Evolutionary conservation across 345 rosid genomes (phyloP), one percentile per base, ranked within the genome.

Genomic region (Litchi chinensis): DNA sequence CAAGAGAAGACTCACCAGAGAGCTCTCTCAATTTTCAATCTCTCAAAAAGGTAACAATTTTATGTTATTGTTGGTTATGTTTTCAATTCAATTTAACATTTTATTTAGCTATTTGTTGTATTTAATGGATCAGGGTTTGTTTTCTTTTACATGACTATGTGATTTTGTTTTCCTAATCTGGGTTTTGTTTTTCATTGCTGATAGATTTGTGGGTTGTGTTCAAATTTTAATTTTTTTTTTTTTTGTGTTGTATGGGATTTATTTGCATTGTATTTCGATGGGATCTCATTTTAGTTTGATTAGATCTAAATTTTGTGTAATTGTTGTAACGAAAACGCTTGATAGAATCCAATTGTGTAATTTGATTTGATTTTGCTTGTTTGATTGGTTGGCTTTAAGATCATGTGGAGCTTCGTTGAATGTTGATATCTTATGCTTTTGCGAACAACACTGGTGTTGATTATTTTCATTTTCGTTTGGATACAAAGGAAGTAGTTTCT

Each of bases 301-400:
- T 54, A 71, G 88, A 87, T 87, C 87, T 82, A 62, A 11, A 37
- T 64, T 3, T 59, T 70, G 65, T 10, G 63, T 54, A 62, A 50
- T 77, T 22, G 15, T 63, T 26, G 3, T 26, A 10, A 57, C 12
- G 62, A 44, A 16, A 22, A 44, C 16, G 0, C 9, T 28, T 18
- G 28, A 4, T 16, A 64, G 46, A 24, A 64, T 48, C 46, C 21
- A 15, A n/a, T 48, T 32, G 24, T 39, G 28, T 41, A 50, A 41
- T 65, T 16, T 68, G 21, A 50, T 68, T 74, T 15, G 57, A 68
- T 74, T 59, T 82, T 69, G 75, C 60, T 5, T 24, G 48, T n/a
- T 64, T 74, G 22, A 28, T 65, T 75, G 71, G 19, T 48, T 41
- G 69, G 57, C 68, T 44, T 39, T 43, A 16, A 15, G 77, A 40